Percentiles rank a stretch among this genome's conserved stretches.
Evolutionary conservation across 2,329 filamentous ascomycete genomes (phyloP).

Genomic region (Talaromyces verruculosus): DNA sequence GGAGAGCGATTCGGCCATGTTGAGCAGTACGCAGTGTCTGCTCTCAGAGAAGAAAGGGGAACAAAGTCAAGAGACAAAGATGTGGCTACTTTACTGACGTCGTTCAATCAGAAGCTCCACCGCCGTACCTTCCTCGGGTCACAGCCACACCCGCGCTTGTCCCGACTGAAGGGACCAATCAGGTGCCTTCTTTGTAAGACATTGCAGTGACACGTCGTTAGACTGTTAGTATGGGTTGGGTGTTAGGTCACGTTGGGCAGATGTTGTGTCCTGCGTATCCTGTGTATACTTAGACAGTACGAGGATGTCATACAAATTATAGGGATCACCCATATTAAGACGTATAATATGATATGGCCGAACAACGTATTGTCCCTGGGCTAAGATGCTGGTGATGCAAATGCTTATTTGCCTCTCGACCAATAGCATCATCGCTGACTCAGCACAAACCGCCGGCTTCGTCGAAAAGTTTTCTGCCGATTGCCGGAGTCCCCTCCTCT

Average conservation of each 20-base stretch:
- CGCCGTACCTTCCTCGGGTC: not conserved
- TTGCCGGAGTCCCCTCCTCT: slow-evolving; percentile 33
- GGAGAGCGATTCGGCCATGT: slow-evolving; percentile 20
- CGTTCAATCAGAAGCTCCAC: slow-evolving; percentile 12
- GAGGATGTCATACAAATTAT: no score
- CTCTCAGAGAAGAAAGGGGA: not conserved
- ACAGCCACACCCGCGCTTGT: slow-evolving; percentile 11
- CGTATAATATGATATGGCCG: not conserved
- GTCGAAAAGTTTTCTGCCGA: slow-evolving; percentile 38
- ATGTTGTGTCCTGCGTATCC: not conserved
- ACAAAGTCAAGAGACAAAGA: not conserved
- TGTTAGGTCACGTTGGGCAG: not conserved
- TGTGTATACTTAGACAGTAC: not conserved
- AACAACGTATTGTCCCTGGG: not conserved
- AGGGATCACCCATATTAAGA: not conserved
- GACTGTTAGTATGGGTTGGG: no score
- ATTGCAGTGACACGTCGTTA: not conserved
- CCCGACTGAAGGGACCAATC: slow-evolving; percentile 1
- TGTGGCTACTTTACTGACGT: slow-evolving; percentile 6
- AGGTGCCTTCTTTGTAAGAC: not conserved
- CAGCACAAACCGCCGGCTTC: slow-evolving; percentile 32
- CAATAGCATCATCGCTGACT: slow-evolving; percentile 18
- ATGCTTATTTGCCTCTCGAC: not conserved
- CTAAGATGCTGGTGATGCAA: not conserved
- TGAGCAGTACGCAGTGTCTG: not conserved